Base-by-base conservation (phyloP, 306 rosid genomes). In the Glycine tomentella region DNA sequence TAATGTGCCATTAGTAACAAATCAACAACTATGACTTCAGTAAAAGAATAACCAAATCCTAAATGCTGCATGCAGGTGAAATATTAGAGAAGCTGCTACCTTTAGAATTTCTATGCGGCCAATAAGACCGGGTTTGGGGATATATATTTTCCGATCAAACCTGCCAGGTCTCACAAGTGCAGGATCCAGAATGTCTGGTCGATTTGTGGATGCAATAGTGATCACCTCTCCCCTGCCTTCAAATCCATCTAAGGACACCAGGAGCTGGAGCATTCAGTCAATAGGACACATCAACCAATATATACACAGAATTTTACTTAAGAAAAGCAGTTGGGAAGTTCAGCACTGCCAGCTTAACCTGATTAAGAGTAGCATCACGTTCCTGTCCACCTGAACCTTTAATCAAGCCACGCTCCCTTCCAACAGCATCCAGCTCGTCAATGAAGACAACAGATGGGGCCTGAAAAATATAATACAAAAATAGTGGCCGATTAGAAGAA, bases 301-400 rank as follows among this genome's bases (percentile, higher is more conserved):
- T 45, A 72, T 15, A 83, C 57, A 34, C 20, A 36, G 15, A 16
- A 14, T 3, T 57, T 77, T 68, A 66, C 82, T 69, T 73, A 16
- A 63, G 36, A 57, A 75, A 33, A 58, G 44, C 55, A 50, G 62
- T 6, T 48, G 31, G 59, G 20, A 80, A 70, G 78, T 80, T 72
- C 48, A 44, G 69, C 15, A 17, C 15, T 33, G 64, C 46, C 34
- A 38, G 69, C 12, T 49, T 67, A 86, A 95, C 99, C 99, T 95
- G 99, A 86, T 95, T 95, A 81, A 95, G 99, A 78, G 99, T 95
- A 74, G 99, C 98, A 74, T 95, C 99, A 73, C 99, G 97, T 87
- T 95, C 99, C 85, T 93, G 97, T 83, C 99, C 99, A 80, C 99
- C 99, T 59, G 98, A 95, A 81, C 99, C 99, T 87, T 95, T 95